Evolutionary conservation across 345 rosid genomes (phyloP), one percentile per base, ranked within the genome.

Genomic region (Rhizophora mangle): DNA sequence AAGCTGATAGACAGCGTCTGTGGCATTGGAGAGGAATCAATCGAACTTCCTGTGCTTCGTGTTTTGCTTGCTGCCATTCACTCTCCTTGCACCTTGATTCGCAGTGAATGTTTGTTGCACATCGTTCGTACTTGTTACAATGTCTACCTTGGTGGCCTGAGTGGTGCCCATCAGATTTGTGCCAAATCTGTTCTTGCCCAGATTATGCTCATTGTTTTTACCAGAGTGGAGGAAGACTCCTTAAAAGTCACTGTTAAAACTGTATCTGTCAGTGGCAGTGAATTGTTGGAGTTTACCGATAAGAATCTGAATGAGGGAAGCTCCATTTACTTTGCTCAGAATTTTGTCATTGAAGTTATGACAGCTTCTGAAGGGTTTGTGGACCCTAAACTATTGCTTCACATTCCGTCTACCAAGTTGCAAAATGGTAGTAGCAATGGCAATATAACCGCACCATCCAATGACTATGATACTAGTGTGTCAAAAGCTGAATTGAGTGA

Each of bases 141-240:
- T 74, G 89, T 89, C 51, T 94, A 94, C 78, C 82, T 94, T 46
- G 88, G 97, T 24, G 95, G 98, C 32, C 72, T 79, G 37, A 94
- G 62, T 26, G 95, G 95, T 55, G 87, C 97, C 76, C 88, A 85
- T 72, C 98, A 94, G 90, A 89, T 88, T 88, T 94, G 96, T 71
- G 96, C 97, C 26, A 93, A 93, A 82, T 80, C 95, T 0, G 96
- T 91, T 11, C 83, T 93, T 60, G 98, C 97, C 10, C 98, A 91
- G 84, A 88, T 93, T 65, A 74, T 88, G 80, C 79, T 88, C 62
- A 82, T 88, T 75, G 85, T 89, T 71, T 93, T 91, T 78, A 69
- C 89, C 56, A 75, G 96, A 73, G 85, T 81, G 5, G 97, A 91
- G 80, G 92, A 82, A 61, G 91, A 88, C 76, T 84, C 89, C 19